Evolutionary conservation across 495 filamentous ascomycete genomes (phyloP).

Genomic region (Aspergillus homomorphus): DNA sequence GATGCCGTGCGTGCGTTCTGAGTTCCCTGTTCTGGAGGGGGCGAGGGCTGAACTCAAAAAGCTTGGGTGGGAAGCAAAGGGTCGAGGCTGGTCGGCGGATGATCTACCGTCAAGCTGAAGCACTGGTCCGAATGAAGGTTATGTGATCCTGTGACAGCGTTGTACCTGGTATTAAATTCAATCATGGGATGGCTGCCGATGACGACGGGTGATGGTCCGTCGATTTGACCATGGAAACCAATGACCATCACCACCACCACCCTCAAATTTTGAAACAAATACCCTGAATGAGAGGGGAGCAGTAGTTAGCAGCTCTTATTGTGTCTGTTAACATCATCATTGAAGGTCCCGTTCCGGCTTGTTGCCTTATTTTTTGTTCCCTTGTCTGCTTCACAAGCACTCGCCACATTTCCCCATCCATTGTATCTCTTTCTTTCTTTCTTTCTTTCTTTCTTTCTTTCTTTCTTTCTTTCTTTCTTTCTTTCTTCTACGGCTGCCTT

Average conservation of each 20-base stretch:
- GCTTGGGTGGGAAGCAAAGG: conserved; percentile 2
- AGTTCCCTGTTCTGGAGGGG: not conserved
- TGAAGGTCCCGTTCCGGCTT: too few species aligned
- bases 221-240: not conserved
- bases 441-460: not conserved
- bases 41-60: conserved; percentile 1
- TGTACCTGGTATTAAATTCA: conserved; percentile 6
- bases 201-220: not conserved
- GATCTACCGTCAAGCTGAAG: conserved; percentile 21
- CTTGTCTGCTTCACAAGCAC: not conserved
- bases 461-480: too few species aligned
- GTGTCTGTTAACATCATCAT: not conserved
- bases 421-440: not conserved
- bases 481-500: not conserved
- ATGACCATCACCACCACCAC: too few species aligned
- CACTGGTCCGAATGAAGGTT: conserved; percentile 5
- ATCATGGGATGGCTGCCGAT: conserved; percentile 6
- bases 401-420: not conserved
- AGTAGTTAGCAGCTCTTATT: not conserved
- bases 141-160: conserved; percentile 15
- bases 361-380: too few species aligned
- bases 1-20: not conserved
- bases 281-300: not conserved
- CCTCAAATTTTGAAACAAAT: not conserved
- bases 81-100: conserved; percentile 22